phyloP scores from a whole-genome alignment of 768 basidiomycete species.

The Rhodotorula toruloides region DNA sequence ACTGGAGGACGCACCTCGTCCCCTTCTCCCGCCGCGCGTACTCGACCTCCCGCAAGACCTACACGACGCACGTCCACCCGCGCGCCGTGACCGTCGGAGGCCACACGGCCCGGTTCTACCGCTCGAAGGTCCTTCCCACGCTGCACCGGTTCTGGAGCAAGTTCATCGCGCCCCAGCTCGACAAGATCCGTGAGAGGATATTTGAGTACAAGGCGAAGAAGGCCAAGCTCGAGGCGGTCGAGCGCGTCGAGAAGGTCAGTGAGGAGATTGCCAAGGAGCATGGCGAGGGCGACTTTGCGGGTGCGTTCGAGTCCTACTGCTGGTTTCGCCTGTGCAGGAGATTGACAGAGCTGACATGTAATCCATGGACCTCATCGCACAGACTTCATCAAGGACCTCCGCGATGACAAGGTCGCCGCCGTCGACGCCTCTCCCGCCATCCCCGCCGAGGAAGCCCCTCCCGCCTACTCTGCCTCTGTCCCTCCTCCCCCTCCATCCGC shows the following conservation, averaged over 20 bases:
- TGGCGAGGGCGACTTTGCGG: constrained; percentile 26
- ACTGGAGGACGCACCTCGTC: constrained; percentile 27
- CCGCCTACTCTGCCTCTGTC: constrained; percentile 13
- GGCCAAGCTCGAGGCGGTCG: constrained; percentile 29
- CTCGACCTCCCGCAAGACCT: constrained; percentile 24
- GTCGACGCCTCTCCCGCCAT: neutral
- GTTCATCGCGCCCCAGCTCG: constrained; percentile 42
- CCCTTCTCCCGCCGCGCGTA: constrained; percentile 35
- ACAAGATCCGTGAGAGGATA: constrained; percentile 41
- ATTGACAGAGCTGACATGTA: no score
- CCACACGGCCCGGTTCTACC: constrained; percentile 17
- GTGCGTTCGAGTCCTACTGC: constrained; percentile 2
- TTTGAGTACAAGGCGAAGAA: constrained; percentile 41
- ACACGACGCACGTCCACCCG: constrained; percentile 39
- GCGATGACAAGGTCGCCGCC: constrained; percentile 10
- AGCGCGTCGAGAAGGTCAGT: constrained; percentile 31
- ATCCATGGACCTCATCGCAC: neutral
- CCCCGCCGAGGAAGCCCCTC: constrained; percentile 15
- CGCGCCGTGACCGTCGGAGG: constrained; percentile 8
- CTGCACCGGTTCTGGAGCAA: constrained; percentile 39
- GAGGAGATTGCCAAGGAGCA: constrained; percentile 25
- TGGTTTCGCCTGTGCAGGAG: neutral
- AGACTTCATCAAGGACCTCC: constrained; percentile 37
- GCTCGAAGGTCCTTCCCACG: constrained; percentile 26
- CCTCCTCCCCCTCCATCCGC: constrained; percentile 22